Percentiles rank a stretch among this genome's conserved stretches.
Conservation (phyloP, 257 asterid genomes). For the Solanum ossicruentum region DNA sequence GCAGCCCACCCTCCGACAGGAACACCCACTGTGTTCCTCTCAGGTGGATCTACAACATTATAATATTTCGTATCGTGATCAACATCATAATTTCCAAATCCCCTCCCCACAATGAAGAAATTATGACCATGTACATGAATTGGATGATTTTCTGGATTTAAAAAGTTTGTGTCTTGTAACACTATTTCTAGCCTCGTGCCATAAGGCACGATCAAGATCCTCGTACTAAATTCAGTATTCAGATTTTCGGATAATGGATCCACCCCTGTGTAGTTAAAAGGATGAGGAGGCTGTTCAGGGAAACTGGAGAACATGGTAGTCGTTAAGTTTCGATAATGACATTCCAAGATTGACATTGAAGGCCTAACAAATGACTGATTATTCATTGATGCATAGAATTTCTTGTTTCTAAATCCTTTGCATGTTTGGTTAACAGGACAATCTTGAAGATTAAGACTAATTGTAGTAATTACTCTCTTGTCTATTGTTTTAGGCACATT, state of each 20-base stretch:
- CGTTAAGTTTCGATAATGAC: slow-evolving; percentile 32
- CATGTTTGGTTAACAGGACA: slow-evolving; percentile 55
- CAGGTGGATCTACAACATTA: slow-evolving; percentile 68
- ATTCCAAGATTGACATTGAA: slow-evolving; percentile 37
- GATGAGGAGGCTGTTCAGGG: slow-evolving; percentile 47
- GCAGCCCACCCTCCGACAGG: slow-evolving; percentile 94
- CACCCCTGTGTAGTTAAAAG: slow-evolving; percentile 59
- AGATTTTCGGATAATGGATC: slow-evolving; percentile 47
- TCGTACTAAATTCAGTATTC: slow-evolving; percentile 48
- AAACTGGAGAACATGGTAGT: slow-evolving; percentile 7
- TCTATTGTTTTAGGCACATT: slow-evolving; percentile 44
- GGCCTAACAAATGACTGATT: slow-evolving; percentile 59
- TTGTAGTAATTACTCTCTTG: slow-evolving; percentile 33
- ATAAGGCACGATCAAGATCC: slow-evolving; percentile 27
- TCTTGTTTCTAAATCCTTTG: slow-evolving; percentile 39
- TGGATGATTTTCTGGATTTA: slow-evolving; percentile 68
- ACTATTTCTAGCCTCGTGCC: slow-evolving; percentile 60
- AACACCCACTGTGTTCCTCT: slow-evolving; percentile 78
- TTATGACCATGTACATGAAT: slow-evolving; percentile 76
- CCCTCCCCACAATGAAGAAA: slow-evolving; percentile 60
- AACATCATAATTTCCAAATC: slow-evolving; percentile 55
- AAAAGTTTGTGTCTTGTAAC: slow-evolving; percentile 47
- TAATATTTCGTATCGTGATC: slow-evolving; percentile 24
- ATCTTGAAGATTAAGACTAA: slow-evolving; percentile 71
- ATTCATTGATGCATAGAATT: slow-evolving; percentile 66